Base-by-base conservation (phyloP, 805 yeast genomes). In the Myxozyma geophila region DNA sequence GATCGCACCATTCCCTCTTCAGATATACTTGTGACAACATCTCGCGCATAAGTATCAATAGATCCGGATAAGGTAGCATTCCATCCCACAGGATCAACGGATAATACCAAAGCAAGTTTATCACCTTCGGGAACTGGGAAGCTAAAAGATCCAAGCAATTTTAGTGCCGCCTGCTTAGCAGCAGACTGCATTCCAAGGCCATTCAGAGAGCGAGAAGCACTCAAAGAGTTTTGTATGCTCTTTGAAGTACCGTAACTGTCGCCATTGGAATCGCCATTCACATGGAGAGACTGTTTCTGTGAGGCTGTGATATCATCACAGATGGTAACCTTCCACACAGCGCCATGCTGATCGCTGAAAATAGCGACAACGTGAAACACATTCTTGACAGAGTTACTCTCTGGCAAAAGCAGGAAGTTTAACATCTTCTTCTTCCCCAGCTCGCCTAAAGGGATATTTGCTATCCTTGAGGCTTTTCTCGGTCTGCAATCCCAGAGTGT, bases 11-110 rank as follows among this genome's bases (percentile, higher is more conserved):
- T 60, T 2, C 92, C 91, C 0, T 73, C 70, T 0, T 69, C 69
- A n/a, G 87, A 82, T 5, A 89, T 84, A 0, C 86, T 77, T 0
- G 92, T 81, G 5, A 92, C 73, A 3, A 88, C 80, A 61, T 81
- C 84, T 54, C 84, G 71, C 44, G 75, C 75, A 54, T 70, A 75
- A 7, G 63, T 58, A 43, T 79, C 76, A 40, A 73, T 74, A 1
- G 75, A 71, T 1, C 76, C 70, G 47, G 79, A 78, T 15, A 79
- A 70, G 1, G 76, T 73, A 2, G 75, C 74, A 7, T 64, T 68
- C 83, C 83, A 81, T 3, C 85, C 85, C 2, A 87, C 90, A 0
- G 93, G 91, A 70, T 89, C 91, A 33, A 89, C 85, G 3, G 71
- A 60, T 23, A 62, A 47, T 1, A 63, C 66, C 7, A 46, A 35